Base-by-base conservation (phyloP, 441 rosid genomes). In the Erysimum pusillum region DNA sequence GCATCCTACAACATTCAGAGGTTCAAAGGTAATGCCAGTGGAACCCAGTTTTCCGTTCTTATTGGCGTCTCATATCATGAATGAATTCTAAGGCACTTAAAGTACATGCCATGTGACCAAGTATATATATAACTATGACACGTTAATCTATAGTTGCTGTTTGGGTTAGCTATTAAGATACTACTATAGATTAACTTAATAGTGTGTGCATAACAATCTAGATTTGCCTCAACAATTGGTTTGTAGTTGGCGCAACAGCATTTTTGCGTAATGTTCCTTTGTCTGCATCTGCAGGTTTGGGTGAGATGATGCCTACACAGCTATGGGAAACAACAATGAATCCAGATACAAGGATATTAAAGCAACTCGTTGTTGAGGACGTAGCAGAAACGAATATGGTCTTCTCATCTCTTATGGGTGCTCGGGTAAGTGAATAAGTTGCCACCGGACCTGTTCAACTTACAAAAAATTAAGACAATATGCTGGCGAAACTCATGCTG, bases 311-410 rank as follows among this genome's bases (percentile, higher is more conserved):
- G 97, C 97, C 97, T 74, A 25, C 5, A 13, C 98, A 89, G 79
- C 80, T 94, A n/a, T 94, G 97, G 97, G 97, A 92, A 79, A 94
- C 97, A 68, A 94, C 97, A 17, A 56, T 92, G 93, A 87, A 92
- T 82, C 97, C 95, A 25, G 88, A 88, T 45, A 82, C 44, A 75
- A 87, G 98, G 80, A 46, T 90, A 58, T 84, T 94, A 76, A 92
- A 85, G 87, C 96, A 88, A 82, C 73, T 94, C 61, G 88, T 88
- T 15, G 86, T 91, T 17, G 96, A 90, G 67, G 96, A 94, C 72
- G 91, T 86, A 3, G 96, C 89, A 4, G 91, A 85, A 83, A 88
- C 97, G 2, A 90, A 84, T 58, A 77, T 83, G n/a, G 89, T 85
- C 18, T 94, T 91, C 73, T 89, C 96, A 13, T 93, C 96, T 45